These are phyloP conservation scores for Paracorniculantispora psalliotae DNA, from an alignment of 2,329 filamentous ascomycete genomes.

Conservation along the genomic window DNA sequence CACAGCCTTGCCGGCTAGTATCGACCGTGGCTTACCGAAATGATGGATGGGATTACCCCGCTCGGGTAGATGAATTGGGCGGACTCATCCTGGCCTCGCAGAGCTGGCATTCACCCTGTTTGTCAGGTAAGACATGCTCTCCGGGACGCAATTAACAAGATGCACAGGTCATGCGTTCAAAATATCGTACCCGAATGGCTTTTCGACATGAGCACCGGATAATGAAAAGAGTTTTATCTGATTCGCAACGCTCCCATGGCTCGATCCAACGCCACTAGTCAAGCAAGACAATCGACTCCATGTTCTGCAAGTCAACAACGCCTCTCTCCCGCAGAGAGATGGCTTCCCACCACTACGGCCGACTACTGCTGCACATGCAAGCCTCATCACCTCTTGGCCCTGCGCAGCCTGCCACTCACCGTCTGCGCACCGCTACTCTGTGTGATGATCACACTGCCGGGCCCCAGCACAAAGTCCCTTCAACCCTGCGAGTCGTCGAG, in stretches of 20 bases:
- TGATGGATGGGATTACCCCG: not conserved
- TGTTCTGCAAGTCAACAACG: not conserved
- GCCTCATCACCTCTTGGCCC: slow-evolving; percentile 6
- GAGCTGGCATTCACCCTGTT: not conserved
- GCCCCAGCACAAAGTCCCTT: not conserved
- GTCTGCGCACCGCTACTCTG: slow-evolving; percentile 5
- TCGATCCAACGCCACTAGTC: not conserved
- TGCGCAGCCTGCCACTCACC: not conserved
- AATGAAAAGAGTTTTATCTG: not conserved
- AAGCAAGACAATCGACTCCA: not conserved
- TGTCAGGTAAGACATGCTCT: not conserved
- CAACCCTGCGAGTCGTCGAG: slow-evolving; percentile 4
- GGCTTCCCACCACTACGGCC: not conserved
- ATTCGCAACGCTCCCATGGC: not conserved
- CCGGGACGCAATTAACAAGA: not conserved
- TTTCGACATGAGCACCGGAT: no score
- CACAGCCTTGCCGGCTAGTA: not conserved
- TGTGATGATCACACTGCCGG: not conserved
- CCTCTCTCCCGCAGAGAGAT: not conserved
- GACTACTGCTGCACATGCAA: slow-evolving; percentile 3
- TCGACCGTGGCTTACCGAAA: not conserved
- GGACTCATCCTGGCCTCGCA: not conserved
- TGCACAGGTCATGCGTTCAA: not conserved
- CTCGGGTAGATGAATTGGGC: not conserved
- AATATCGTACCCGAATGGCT: no score